A percentile compares a stretch with the other conserved stretches of the same genome.
Conservation (phyloP, 306 rosid genomes). For the Sicyos baderoa region DNA sequence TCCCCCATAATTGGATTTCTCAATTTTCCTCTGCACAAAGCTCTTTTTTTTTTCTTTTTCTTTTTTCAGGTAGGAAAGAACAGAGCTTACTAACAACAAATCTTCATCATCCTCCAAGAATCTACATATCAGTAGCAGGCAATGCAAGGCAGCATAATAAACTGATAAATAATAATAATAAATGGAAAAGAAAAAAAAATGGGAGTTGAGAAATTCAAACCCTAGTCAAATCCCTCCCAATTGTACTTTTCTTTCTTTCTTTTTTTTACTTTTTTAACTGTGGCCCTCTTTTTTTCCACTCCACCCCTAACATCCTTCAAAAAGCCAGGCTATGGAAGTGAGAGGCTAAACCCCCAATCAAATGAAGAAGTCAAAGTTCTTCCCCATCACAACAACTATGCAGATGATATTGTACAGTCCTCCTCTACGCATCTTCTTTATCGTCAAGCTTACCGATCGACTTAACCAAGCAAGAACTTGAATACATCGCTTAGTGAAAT, state of each 20-base stretch:
- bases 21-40: slow-evolving; percentile 10
- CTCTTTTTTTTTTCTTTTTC: background rate
- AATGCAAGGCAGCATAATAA: slow-evolving; percentile 9
- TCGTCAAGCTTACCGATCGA: slow-evolving; percentile 20
- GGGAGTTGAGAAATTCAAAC: slow-evolving; percentile 16
- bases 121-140: slow-evolving; percentile 37
- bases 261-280: background rate
- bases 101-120: slow-evolving; percentile 20
- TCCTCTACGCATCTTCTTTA: slow-evolving; percentile 8
- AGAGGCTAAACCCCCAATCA: slow-evolving; percentile 51
- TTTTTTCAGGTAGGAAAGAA: slow-evolving; percentile 2
- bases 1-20: too few relatives aligned
- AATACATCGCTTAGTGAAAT: slow-evolving; percentile 74
- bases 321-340: slow-evolving; percentile 53
- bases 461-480: slow-evolving; percentile 69
- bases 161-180: slow-evolving; percentile 26
- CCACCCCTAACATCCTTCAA: slow-evolving; percentile 56
- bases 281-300: slow-evolving; percentile 49
- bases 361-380: slow-evolving; percentile 30
- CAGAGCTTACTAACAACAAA: slow-evolving; percentile 4
- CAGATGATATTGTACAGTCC: slow-evolving; percentile 29
- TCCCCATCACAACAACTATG: slow-evolving; percentile 15
- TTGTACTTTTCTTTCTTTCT: background rate
- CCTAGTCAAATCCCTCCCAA: slow-evolving; percentile 18
- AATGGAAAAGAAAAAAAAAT: slow-evolving; percentile 21